Base-by-base conservation (phyloP, 2,329 filamentous ascomycete genomes). In the Ploettnerulaceae sp. region DNA sequence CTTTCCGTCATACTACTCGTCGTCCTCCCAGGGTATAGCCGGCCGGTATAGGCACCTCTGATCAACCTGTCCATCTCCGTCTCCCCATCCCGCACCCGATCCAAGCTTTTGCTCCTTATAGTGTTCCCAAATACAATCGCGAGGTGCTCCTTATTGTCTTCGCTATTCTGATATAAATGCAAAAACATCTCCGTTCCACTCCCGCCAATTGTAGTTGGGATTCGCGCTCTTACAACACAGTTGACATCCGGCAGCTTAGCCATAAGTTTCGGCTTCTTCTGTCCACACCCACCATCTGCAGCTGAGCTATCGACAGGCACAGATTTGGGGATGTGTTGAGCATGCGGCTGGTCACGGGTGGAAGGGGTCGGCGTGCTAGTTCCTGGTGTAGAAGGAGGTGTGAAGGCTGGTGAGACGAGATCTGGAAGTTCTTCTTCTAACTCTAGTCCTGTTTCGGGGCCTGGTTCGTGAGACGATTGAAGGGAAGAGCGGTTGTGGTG, bases 171-270 rank as follows among this genome's bases (percentile, higher is more conserved):
- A 69, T 98, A 98, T 0, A 97, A 73, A 63, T 98, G 91, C 41
- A 98, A 69, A 67, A 94, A 98, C 89, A 98, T 97, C 67, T 98
- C 90, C 8, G 89, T 86, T 3, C 91, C 91, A 0, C 78, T 81
- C 1, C 56, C 56, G 8, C 54, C 51, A 21, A 58, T 58, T 2
- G 89, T 91, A 1, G 91, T 97, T 0, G 93, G 93, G 59, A 98
- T 98, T 45, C 93, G 84, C 14, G 93, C 93, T 56, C 93, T 85
- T 38, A 97, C 93, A 55, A 94, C 82, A 70, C 93, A 98, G 64
- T 88, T 82, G n/a, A 98, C 91, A 18, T 86, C 70, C 6, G 91
- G 93, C 1, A 97, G 73, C 11, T 74, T 78, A 55, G 84, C 74
- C 5, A 96, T 77, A 17, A 95, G 73, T 49, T 79, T 82, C 1